Conservation (phyloP, 768 basidiomycete genomes). For the Melanogaster broomeanus region DNA sequence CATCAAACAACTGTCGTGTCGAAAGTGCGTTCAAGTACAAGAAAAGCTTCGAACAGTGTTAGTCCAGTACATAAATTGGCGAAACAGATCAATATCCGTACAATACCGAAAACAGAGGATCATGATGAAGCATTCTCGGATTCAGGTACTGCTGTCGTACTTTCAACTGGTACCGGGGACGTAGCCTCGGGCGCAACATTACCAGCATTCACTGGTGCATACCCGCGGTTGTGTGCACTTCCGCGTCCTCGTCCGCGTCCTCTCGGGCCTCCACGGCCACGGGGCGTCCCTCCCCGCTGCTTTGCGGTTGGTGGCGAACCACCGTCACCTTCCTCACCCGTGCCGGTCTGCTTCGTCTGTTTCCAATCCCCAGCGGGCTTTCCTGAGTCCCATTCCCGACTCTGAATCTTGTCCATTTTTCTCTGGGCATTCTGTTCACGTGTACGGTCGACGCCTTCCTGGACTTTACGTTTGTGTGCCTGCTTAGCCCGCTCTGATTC, state of each 20-base stretch:
- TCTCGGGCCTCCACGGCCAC: conserved; percentile 35
- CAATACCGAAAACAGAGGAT: neutral
- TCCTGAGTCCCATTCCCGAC: conserved; percentile 83
- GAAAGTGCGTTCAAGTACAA: no score
- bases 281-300: conserved; percentile 26
- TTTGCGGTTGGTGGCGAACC: conserved; percentile 6
- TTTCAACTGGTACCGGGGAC: neutral
- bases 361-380: conserved; percentile 42
- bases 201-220: neutral
- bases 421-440: conserved; percentile 78
- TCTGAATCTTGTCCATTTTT: conserved; percentile 79
- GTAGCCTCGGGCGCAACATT: neutral
- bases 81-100: neutral
- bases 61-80: neutral
- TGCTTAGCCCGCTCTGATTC: conserved; percentile 61
- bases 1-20: no score
- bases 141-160: neutral
- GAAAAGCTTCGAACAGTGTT: neutral
- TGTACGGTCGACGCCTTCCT: conserved; percentile 66
- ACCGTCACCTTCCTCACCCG: conserved; percentile 4
- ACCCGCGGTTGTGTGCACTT: conserved; percentile 9
- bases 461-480: conserved; percentile 62
- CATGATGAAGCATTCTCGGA: neutral
- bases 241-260: conserved; percentile 41
- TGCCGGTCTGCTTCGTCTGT: conserved; percentile 6